Evolutionary conservation across 352 stramenopile species (phyloP).

Genomic region (Globisporangium emineosum): DNA sequence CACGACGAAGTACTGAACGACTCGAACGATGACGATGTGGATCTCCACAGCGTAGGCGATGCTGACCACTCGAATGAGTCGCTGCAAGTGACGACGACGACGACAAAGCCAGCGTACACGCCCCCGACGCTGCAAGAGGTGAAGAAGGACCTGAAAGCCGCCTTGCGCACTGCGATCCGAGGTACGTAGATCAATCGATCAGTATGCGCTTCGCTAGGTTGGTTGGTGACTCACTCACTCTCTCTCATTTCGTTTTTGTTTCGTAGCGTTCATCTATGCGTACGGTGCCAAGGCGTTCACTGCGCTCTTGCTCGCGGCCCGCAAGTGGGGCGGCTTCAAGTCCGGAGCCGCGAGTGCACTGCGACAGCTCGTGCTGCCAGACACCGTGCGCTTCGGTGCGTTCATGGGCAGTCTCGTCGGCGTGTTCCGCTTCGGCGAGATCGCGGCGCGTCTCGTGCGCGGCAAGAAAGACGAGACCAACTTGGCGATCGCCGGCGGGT

Average conservation of each 20-base stretch:
- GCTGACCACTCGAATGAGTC: constrained; percentile 16
- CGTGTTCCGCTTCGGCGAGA: constrained; percentile 62
- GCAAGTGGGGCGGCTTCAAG: constrained; percentile 70
- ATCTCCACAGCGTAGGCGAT: constrained; percentile 1
- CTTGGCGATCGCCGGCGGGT: constrained; percentile 56
- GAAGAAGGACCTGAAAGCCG: constrained; percentile 40
- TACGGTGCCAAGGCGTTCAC: constrained; percentile 85
- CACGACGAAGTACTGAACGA: neutral
- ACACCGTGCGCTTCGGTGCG: constrained; percentile 74
- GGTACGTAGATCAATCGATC: constrained; percentile 9
- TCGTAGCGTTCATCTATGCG: constrained; percentile 53
- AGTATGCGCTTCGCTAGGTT: too few relatives aligned
- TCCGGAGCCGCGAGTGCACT: constrained; percentile 71
- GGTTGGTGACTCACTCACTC: neutral
- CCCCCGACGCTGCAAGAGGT: constrained; percentile 24
- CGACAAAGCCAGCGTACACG: constrained; percentile 21
- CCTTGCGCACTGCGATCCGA: constrained; percentile 39
- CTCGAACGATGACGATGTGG: neutral
- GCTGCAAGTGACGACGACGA: constrained; percentile 16
- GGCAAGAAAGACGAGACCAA: constrained; percentile 47
- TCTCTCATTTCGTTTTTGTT: neutral
- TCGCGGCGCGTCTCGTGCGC: constrained; percentile 38
- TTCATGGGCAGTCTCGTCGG: constrained; percentile 79
- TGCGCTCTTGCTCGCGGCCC: constrained; percentile 68
- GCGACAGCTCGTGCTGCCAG: constrained; percentile 53